Base-by-base conservation (phyloP, 2,329 filamentous ascomycete species). In the Gliomastix tumulicola region DNA sequence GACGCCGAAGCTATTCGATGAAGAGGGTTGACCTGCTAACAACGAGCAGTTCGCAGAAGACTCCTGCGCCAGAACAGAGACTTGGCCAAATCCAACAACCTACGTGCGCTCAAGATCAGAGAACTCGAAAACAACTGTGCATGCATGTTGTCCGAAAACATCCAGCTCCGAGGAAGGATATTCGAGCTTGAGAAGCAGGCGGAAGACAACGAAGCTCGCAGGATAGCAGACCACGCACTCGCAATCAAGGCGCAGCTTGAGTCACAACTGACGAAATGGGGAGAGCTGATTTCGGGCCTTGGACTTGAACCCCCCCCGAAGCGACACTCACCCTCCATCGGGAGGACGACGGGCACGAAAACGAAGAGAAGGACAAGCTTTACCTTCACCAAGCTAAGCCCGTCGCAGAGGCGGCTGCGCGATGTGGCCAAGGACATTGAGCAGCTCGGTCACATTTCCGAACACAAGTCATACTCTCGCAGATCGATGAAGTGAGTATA, bases 1-100 rank as follows among this genome's bases (percentile, higher is more conserved):
- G 6, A 5, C 18, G 17, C 12, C 18, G 12, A n/a, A n/a, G n/a
- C n/a, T n/a, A n/a, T n/a, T n/a, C n/a, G n/a, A n/a, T n/a, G n/a
- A n/a, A n/a, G n/a, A n/a, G n/a, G n/a, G n/a, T n/a, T n/a, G n/a
- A n/a, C n/a, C n/a, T n/a, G n/a, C n/a, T n/a, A n/a, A n/a, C n/a
- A n/a, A n/a, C n/a, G n/a, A n/a, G 33, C 43, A 89, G 84, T 90
- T 41, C 84, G 86, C 56, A 76, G 82, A 51, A 81, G 83, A 55
- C 87, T 89, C 54, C 68, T 89, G 50, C 76, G 86, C 37, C 87
- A 92, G 56, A 94, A 94, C 56, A 76, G 84, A 60, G 86, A 92
- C 51, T 82, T 92, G 44, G 85, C 85, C 44, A 79, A 81, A 55
- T 77, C 74, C 49, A 92, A 94, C 62, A 87, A 85, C 18, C 72